phyloP scores from a whole-genome alignment of 495 filamentous ascomycete species.

The Aspergillus nidulans region DNA sequence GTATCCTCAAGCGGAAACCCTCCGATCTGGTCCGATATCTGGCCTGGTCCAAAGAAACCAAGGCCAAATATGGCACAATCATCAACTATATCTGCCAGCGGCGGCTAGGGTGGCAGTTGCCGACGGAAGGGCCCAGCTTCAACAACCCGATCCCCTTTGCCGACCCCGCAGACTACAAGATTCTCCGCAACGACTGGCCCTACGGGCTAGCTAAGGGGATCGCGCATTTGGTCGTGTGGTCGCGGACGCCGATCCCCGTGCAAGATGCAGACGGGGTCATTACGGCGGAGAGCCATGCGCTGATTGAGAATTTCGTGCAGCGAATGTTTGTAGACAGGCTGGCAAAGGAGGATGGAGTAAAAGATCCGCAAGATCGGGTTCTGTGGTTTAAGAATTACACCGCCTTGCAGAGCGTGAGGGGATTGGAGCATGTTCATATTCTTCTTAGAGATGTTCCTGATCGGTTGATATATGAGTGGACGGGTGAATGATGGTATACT shows the following conservation, averaged over 20 bases:
- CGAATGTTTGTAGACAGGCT: conserved; percentile 60
- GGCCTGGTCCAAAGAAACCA: conserved; percentile 66
- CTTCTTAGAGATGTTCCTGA: conserved; percentile 60
- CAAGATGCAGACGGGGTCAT: conserved; percentile 61
- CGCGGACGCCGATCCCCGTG: conserved; percentile 49
- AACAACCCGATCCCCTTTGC: conserved; percentile 58
- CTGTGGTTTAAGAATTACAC: conserved; percentile 96
- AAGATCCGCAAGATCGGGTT: conserved; percentile 51
- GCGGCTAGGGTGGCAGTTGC: conserved; percentile 65
- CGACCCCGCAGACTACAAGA: conserved; percentile 65
- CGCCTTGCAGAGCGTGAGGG: conserved; percentile 78
- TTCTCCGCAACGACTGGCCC: conserved; percentile 88
- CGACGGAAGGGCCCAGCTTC: conserved; percentile 21
- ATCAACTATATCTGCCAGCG: conserved; percentile 70
- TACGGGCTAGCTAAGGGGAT: conserved; percentile 73
- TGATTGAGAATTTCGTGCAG: conserved; percentile 64
- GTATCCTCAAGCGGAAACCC: conserved; percentile 72
- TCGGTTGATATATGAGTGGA: conserved; percentile 59
- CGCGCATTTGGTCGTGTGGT: conserved; percentile 57
- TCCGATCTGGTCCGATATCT: conserved; percentile 82
- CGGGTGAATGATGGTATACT: conserved; percentile 27
- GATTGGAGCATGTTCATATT: conserved; percentile 75
- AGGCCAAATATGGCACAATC: conserved; percentile 68
- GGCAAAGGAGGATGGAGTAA: conserved; percentile 34
- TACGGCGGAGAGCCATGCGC: conserved; percentile 57